Evolutionary conservation across 805 yeast species (phyloP).

Genomic region (Sugiyamaella valdiviana): DNA sequence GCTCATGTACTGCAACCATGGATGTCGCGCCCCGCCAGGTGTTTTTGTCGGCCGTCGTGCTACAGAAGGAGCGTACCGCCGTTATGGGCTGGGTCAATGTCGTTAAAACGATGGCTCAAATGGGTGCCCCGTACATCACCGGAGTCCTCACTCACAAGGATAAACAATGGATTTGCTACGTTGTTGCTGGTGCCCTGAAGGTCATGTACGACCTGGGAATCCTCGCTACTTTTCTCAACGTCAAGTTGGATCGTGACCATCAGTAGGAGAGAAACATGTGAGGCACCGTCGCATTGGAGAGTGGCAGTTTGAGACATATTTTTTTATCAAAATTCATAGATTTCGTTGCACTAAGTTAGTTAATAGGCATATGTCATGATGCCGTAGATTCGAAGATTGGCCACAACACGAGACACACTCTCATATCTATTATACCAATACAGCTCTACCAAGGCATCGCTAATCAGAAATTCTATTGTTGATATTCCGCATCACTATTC

Average conservation of each 20-base stretch:
- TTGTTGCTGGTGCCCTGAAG: conserved; percentile 32
- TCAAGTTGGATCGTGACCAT: conserved; percentile 13
- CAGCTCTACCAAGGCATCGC: too few relatives aligned
- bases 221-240: conserved; percentile 16
- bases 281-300: too few relatives aligned
- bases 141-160: conserved; percentile 54
- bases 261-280: background rate
- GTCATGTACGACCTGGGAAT: conserved; percentile 32
- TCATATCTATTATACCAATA: too few relatives aligned
- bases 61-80: conserved; percentile 57
- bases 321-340: too few relatives aligned
- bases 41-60: conserved; percentile 61
- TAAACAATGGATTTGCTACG: conserved; percentile 30
- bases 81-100: conserved; percentile 83
- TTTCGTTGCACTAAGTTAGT: too few relatives aligned
- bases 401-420: too few relatives aligned
- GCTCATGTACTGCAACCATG: conserved; percentile 66
- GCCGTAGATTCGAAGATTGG: too few relatives aligned
- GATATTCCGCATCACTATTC: too few relatives aligned
- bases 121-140: conserved; percentile 70
- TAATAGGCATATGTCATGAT: too few relatives aligned
- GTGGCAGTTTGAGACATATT: too few relatives aligned
- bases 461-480: too few relatives aligned
- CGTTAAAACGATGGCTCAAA: conserved; percentile 74
- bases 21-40: conserved; percentile 88